Evolutionary conservation across 345 rosid species (phyloP).

Genomic region (Viola odorata): DNA sequence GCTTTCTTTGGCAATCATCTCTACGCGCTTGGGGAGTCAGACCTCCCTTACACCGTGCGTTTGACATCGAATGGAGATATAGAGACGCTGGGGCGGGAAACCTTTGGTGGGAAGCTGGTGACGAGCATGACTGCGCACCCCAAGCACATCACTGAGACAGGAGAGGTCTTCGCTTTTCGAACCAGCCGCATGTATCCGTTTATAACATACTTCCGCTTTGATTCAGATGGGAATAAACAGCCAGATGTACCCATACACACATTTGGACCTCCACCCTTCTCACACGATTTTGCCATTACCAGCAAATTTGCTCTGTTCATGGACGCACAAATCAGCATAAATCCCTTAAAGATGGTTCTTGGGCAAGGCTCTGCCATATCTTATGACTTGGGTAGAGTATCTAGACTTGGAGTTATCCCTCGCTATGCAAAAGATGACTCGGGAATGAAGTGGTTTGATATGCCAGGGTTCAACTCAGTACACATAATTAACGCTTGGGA

Average conservation of each 20-base stretch:
- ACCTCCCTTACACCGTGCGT: conserved; percentile 45
- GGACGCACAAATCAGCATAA: conserved; percentile 56
- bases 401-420: conserved; percentile 46
- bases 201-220: conserved; percentile 45
- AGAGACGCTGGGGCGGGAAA: conserved; percentile 38
- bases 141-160: conserved; percentile 40
- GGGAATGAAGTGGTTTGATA: conserved; percentile 48
- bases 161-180: conserved; percentile 56
- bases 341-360: conserved; percentile 48
- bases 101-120: conserved; percentile 45
- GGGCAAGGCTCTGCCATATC: conserved; percentile 44
- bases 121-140: conserved; percentile 74
- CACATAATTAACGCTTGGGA: conserved; percentile 62
- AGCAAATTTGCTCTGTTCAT: conserved; percentile 50
- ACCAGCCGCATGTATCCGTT: conserved; percentile 52
- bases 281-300: conserved; percentile 57
- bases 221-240: conserved; percentile 39
- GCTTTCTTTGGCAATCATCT: conserved; percentile 42
- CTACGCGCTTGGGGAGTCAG: conserved; percentile 55
- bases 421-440: conserved; percentile 44
- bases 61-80: conserved; percentile 41
- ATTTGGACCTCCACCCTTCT: conserved; percentile 44
- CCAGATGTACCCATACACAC: conserved; percentile 57
- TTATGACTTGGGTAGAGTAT: conserved; percentile 34
- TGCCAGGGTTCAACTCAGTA: conserved; percentile 47